A percentile compares a stretch with the other conserved stretches of the same genome.
These are phyloP conservation scores for Cytospora schulzeri DNA, from an alignment of 2,329 filamentous ascomycete genomes.

Conservation along the genomic window DNA sequence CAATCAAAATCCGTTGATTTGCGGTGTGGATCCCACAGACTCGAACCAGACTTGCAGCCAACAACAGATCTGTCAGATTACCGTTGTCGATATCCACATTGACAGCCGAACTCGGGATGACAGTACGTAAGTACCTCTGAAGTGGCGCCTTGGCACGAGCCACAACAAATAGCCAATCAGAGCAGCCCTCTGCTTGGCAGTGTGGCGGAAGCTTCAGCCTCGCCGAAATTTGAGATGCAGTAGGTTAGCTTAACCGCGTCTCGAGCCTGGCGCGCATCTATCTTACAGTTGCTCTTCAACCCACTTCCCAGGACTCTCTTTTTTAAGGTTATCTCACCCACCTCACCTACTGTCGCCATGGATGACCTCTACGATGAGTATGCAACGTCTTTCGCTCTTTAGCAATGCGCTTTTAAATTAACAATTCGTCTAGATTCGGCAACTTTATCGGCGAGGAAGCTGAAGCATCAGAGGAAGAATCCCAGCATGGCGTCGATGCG, in stretches of 20 bases:
- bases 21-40: slow-evolving; percentile 15
- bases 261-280: slow-evolving; percentile 7
- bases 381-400: slow-evolving; percentile 28
- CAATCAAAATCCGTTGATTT: slow-evolving; percentile 13
- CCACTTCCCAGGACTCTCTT: not conserved
- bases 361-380: slow-evolving; percentile 98
- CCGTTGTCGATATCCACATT: slow-evolving; percentile 10
- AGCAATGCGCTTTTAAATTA: slow-evolving; percentile 22
- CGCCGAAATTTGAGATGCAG: slow-evolving; percentile 27
- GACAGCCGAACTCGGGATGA: slow-evolving; percentile 23
- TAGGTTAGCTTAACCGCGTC: slow-evolving; percentile 15
- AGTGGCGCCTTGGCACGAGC: slow-evolving; percentile 11
- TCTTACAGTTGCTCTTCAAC: not conserved
- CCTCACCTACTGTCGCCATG: slow-evolving; percentile 49
- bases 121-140: not conserved
- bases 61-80: slow-evolving; percentile 3
- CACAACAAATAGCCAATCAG: slow-evolving; percentile 10
- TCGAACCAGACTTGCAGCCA: slow-evolving; percentile 4
- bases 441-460: slow-evolving; percentile 96
- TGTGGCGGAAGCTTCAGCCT: slow-evolving; percentile 26
- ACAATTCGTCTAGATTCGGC: slow-evolving; percentile 69
- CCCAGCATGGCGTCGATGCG: slow-evolving; percentile 72
- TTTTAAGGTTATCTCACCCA: not conserved
- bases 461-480: slow-evolving; percentile 83
- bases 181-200: not conserved